Conservation (phyloP, 2,329 filamentous ascomycete genomes). For the Lachnum nothofagi region DNA sequence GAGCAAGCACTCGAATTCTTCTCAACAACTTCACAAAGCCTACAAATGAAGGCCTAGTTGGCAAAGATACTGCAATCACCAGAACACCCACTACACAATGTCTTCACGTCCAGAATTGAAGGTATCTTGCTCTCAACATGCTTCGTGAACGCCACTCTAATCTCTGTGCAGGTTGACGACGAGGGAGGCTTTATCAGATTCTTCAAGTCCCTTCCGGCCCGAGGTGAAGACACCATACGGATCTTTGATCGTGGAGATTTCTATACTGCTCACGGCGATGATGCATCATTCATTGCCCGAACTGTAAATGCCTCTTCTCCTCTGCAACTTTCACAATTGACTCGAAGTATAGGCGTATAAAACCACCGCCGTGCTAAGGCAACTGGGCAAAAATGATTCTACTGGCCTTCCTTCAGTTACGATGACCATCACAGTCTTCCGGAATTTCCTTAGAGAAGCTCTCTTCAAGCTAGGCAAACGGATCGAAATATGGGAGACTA, state of each 20-base stretch:
- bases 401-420: constrained; percentile 90
- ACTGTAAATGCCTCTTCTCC: constrained; percentile 46
- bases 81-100: constrained; percentile 45
- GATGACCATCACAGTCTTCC: constrained; percentile 90
- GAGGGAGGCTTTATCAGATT: constrained; percentile 95
- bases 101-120: constrained; percentile 68
- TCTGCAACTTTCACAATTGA: neutral
- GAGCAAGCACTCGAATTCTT: too few relatives aligned
- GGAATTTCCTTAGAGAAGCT: constrained; percentile 90
- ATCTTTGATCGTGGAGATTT: constrained; percentile 93
- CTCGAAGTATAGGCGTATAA: constrained; percentile 69
- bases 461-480: constrained; percentile 87
- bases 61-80: too few relatives aligned
- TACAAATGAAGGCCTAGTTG: too few relatives aligned
- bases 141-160: constrained; percentile 12
- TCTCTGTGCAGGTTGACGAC: constrained; percentile 69
- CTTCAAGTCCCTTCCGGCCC: constrained; percentile 77
- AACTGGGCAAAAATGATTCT: constrained; percentile 76
- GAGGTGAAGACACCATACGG: constrained; percentile 70
- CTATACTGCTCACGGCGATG: constrained; percentile 87
- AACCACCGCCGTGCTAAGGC: constrained; percentile 89
- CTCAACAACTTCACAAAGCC: too few relatives aligned
- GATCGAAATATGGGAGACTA: constrained; percentile 81
- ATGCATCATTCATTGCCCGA: constrained; percentile 77
- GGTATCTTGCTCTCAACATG: constrained; percentile 39